Percentiles rank a stretch among this genome's conserved stretches.
Conservation (phyloP, 768 basidiomycete species). For the Panellus pusillus region DNA sequence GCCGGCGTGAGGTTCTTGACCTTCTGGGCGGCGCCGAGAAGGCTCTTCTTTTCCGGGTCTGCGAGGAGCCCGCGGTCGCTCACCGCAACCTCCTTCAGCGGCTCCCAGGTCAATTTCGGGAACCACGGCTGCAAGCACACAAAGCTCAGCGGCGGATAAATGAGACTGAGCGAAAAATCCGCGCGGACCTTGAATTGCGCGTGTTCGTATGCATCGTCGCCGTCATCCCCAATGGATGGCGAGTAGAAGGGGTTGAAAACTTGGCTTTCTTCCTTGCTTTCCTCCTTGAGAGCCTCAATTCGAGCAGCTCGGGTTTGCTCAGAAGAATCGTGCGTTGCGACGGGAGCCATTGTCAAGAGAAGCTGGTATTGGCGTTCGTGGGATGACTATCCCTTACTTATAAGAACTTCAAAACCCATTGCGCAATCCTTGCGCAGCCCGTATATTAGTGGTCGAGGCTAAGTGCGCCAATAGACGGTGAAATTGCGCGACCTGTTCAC, state of each 20-base stretch:
- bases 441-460: not conserved
- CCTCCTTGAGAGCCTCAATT: constrained; percentile 25
- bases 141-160: not conserved
- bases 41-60: constrained; percentile 64
- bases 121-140: constrained; percentile 52
- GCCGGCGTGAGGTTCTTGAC: constrained; percentile 67
- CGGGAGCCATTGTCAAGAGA: constrained; percentile 45
- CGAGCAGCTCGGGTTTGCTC: constrained; percentile 22
- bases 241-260: constrained; percentile 70
- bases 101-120: constrained; percentile 64
- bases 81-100: constrained; percentile 57
- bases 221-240: constrained; percentile 52
- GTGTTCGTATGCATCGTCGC: constrained; percentile 51
- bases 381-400: not conserved
- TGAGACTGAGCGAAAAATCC: not conserved
- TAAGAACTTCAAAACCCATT: not conserved
- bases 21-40: constrained; percentile 65
- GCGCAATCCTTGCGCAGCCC: constrained; percentile 7
- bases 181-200: constrained; percentile 56
- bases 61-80: constrained; percentile 68
- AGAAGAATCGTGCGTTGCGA: constrained; percentile 40
- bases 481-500: constrained; percentile 13
- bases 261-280: constrained; percentile 24
- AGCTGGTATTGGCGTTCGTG: not conserved
- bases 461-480: constrained; percentile 3